phyloP scores from a whole-genome alignment of 1,139 yeast genomes.

The Protomyces inouyei region DNA sequence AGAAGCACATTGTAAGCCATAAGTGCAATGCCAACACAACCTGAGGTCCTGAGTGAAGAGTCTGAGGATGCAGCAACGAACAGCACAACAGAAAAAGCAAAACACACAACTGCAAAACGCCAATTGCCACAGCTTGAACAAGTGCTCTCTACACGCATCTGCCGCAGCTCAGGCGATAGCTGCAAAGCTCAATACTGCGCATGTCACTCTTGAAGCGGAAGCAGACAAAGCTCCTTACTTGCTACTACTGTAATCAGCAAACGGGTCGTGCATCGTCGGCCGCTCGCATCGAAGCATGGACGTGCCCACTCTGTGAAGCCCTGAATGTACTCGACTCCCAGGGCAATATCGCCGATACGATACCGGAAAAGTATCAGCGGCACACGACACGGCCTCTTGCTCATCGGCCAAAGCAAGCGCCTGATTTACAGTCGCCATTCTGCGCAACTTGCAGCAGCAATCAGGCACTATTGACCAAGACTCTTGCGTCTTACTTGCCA shows the following conservation, averaged over 20 bases:
- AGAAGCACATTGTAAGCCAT: too few relatives aligned
- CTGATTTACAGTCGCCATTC: conserved; percentile 30
- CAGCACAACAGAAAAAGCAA: too few relatives aligned
- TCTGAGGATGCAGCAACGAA: too few relatives aligned
- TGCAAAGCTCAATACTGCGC: background rate
- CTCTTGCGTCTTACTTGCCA: conserved; percentile 32
- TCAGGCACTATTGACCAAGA: conserved; percentile 30
- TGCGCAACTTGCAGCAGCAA: conserved; percentile 32
- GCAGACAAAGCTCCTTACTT: background rate
- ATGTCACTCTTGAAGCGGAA: background rate
- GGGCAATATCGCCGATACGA: conserved; percentile 27
- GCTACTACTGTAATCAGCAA: conserved; percentile 17
- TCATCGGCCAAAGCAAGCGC: background rate
- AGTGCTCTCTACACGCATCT: too few relatives aligned
- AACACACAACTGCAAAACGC: too few relatives aligned
- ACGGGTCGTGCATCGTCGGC: background rate
- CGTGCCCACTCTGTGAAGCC: conserved; percentile 31
- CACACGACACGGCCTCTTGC: background rate
- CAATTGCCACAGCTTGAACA: too few relatives aligned
- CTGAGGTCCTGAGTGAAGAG: too few relatives aligned
- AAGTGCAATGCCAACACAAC: too few relatives aligned
- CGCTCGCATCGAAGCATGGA: conserved; percentile 27
- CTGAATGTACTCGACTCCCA: conserved; percentile 28
- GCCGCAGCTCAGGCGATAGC: too few relatives aligned
- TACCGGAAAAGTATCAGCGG: conserved; percentile 13